Evolutionary conservation across 331 rosid genomes (phyloP).

Genomic region (Telfairia occidentalis): DNA sequence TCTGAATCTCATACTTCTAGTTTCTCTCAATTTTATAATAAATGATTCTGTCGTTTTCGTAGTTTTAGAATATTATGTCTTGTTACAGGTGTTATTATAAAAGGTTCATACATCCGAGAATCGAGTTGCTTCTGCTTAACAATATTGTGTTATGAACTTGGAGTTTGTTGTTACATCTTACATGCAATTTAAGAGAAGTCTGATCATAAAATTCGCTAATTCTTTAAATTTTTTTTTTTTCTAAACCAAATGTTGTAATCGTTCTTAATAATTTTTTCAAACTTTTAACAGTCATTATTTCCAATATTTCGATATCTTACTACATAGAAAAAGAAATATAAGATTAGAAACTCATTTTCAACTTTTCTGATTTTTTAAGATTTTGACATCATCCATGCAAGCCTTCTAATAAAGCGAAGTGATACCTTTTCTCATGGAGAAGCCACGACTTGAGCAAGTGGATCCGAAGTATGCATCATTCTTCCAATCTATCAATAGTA

Average conservation of each 20-base stretch:
- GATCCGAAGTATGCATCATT: constrained; percentile 30
- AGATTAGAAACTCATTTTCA: constrained; percentile 45
- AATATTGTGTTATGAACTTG: neutral
- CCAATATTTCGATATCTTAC: neutral
- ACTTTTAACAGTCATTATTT: neutral
- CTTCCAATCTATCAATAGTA: constrained; percentile 32
- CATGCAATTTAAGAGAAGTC: neutral
- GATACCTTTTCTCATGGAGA: constrained; percentile 31
- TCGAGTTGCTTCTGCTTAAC: neutral
- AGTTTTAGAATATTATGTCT: neutral
- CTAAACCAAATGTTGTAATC: neutral
- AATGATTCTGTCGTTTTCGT: neutral
- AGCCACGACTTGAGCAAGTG: constrained; percentile 17
- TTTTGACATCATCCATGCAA: constrained; percentile 52
- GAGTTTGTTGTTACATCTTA: neutral
- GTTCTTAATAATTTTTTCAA: neutral
- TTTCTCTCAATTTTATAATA: neutral
- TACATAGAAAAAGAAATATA: neutral
- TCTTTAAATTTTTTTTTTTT: too few relatives aligned
- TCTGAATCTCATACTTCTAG: neutral
- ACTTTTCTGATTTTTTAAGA: constrained; percentile 52
- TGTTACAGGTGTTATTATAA: neutral
- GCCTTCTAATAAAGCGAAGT: constrained; percentile 34
- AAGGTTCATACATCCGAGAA: neutral
- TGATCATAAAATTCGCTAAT: neutral